Base-by-base conservation (phyloP, 2,329 filamentous ascomycete species). In the Coleophoma eucalyptorum region DNA sequence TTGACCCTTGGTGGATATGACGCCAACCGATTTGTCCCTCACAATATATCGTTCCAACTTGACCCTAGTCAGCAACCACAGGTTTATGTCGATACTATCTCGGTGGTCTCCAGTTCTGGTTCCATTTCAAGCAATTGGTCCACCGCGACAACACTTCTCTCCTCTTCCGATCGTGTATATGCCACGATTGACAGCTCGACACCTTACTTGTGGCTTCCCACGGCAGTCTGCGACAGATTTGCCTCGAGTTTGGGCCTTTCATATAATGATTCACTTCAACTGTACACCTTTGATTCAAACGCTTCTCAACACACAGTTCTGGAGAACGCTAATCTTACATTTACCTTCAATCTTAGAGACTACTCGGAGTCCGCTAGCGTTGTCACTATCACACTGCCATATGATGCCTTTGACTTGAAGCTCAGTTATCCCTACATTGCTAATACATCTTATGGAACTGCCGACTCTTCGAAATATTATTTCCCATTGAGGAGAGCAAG, bases 1-100 rank as follows among this genome's bases (percentile, higher is more conserved):
- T 67, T 90, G 43, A 87, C 83, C 0, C 69, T 91, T 10, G 87
- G 88, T 19, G 87, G 88, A 26, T 89, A 85, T 62, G 87, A 90
- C 62, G 66, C 73, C 12, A 76, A 79, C 41, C 78, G 84, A 41
- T 82, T 87, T 52, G 70, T 80, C 32, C 69, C 75, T 1, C 87
- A 90, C 63, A 70, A 83, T 49, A 72, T 76, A 12, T 73, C 72
- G 1, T 90, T 90, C 64, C 75, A 70, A 43, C 65, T 84, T n/a
- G 71, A 75, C 35, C 70, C 43, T 70, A 81, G 41, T 70, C 73
- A 15, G 72, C 76, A 43, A 77, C 82, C 59, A 5, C 50, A 60
- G 41, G 55, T 55, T 5, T 61, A 53, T 18, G 43, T 65, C 26
- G 53, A 57, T 37, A 52, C 50, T 8, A 61, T 65, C 19, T 58